Base-by-base conservation (phyloP, 2,329 filamentous ascomycete genomes). In the Colletotrichum australisinense region DNA sequence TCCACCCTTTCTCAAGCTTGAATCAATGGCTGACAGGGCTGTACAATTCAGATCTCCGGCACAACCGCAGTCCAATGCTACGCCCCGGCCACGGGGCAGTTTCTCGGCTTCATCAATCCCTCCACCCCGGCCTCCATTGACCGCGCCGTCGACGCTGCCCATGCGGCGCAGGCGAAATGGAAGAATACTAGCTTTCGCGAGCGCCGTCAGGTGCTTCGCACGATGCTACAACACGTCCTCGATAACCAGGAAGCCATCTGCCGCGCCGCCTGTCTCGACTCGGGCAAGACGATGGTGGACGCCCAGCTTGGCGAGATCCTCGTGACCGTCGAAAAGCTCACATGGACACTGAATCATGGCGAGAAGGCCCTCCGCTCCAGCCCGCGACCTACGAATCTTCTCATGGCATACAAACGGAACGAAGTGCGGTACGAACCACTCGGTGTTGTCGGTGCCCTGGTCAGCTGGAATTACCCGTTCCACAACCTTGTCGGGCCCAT, bases 401-500 rank as follows among this genome's bases (percentile, higher is more conserved):
- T 99, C 75, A 97, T 99, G 95, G 90, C 92, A 84, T 98, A 98
- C 85, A 99, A 99, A 88, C 91, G 90, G 81, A 98, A 98, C 80
- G 93, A 92, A 75, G 95, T 99, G 32, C 86, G 90, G 63, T 99
- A 97, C 83, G 95, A 99, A 83, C 96, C 97, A 16, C 86, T 98
- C 24, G 97, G 97, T 19, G 95, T 99, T 46, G 94, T 99, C 6
- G 93, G 95, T 12, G 96, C 97, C 22, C 93, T 96, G 65, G 95
- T 99, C 56, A 97, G 94, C 80, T 99, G 97, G 97, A 99, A 99
- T 86, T 98, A 95, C 81, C 92, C 94, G 57, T 97, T 98, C 83
- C 97, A 99, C 85, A 99, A 99, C 83, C 88, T 98, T 75, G 90
- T 98, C 59, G 95, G 94, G 0, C 97, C 96, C 16, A 90, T 98